These are phyloP conservation scores for Fusarium luffae DNA, from an alignment of 2,329 filamentous ascomycete genomes.

Conservation along the genomic window DNA sequence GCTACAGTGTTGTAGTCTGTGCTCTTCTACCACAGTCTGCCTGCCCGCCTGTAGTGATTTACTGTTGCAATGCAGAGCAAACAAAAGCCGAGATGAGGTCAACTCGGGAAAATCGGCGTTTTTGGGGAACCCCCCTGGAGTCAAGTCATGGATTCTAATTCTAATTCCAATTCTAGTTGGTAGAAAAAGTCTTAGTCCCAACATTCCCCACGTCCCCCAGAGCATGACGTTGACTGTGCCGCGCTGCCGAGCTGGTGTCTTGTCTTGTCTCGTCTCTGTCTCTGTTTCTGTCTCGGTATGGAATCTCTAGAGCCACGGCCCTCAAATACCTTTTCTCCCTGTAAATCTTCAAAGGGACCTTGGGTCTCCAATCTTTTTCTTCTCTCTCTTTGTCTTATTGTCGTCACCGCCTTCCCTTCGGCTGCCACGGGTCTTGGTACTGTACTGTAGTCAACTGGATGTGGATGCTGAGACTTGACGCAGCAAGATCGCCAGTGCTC, in stretches of 20 bases:
- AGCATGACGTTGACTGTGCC: constrained; percentile 46
- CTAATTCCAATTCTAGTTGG: neutral
- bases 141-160: neutral
- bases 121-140: constrained; percentile 16
- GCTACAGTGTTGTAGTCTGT: neutral
- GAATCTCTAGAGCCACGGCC: constrained; percentile 31
- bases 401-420: constrained; percentile 29
- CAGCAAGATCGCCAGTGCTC: constrained; percentile 27
- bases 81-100: constrained; percentile 15
- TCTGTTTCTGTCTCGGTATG: neutral
- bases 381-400: neutral
- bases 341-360: constrained; percentile 18
- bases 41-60: neutral
- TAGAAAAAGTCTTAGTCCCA: constrained; percentile 5
- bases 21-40: neutral
- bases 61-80: constrained; percentile 5
- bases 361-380: neutral
- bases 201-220: constrained; percentile 40
- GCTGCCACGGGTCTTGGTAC: constrained; percentile 15
- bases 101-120: constrained; percentile 46
- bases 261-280: constrained; percentile 27
- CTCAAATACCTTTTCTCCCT: neutral
- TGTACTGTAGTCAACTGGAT: neutral
- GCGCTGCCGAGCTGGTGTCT: constrained; percentile 39
- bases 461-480: constrained; percentile 15